Percentiles rank a stretch among this genome's conserved stretches.
Evolutionary conservation across 495 filamentous ascomycete genomes (phyloP).

Genomic region (Alectoria sarmentosa): DNA sequence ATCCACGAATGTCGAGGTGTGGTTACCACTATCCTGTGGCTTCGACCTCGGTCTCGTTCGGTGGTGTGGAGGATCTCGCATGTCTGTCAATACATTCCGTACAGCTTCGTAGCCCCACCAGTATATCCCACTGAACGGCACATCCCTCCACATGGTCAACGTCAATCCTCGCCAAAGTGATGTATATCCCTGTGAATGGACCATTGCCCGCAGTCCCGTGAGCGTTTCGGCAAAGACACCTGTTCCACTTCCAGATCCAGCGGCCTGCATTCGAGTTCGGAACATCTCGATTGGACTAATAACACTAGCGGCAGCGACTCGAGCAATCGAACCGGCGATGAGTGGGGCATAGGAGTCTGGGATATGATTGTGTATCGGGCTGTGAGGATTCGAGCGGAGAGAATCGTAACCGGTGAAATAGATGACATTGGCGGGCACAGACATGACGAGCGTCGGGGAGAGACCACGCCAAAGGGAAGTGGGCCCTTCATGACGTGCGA

Average conservation of each 20-base stretch:
- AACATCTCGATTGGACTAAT: conserved; percentile 95
- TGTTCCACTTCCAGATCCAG: conserved; percentile 44
- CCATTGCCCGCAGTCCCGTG: conserved; percentile 69
- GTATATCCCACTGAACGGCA: conserved; percentile 93
- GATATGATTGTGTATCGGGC: conserved; percentile 56
- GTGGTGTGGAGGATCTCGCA: conserved; percentile 35
- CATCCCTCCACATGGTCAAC: conserved; percentile 91
- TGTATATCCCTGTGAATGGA: conserved; percentile 60
- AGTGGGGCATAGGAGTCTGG: conserved; percentile 67
- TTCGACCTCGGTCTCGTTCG: conserved; percentile 36
- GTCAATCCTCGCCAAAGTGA: conserved; percentile 91
- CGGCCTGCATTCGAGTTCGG: conserved; percentile 82
- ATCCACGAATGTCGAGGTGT: conserved; percentile 69
- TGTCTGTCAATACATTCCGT: conserved; percentile 55
- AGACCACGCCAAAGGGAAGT: conserved; percentile 88
- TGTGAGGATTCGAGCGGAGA: conserved; percentile 62
- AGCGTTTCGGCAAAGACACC: conserved; percentile 70
- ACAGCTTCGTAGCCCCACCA: conserved; percentile 95
- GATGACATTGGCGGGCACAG: conserved; percentile 91
- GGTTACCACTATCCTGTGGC: conserved; percentile 48
- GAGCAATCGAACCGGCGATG: conserved; percentile 68
- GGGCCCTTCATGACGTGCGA: conserved; percentile 88
- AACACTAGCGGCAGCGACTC: conserved; percentile 69
- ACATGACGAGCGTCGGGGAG: conserved; percentile 88
- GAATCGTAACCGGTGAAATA: conserved; percentile 99